Conservation (phyloP, 2,329 filamentous ascomycete genomes). For the Mycosphaerella sp. region DNA sequence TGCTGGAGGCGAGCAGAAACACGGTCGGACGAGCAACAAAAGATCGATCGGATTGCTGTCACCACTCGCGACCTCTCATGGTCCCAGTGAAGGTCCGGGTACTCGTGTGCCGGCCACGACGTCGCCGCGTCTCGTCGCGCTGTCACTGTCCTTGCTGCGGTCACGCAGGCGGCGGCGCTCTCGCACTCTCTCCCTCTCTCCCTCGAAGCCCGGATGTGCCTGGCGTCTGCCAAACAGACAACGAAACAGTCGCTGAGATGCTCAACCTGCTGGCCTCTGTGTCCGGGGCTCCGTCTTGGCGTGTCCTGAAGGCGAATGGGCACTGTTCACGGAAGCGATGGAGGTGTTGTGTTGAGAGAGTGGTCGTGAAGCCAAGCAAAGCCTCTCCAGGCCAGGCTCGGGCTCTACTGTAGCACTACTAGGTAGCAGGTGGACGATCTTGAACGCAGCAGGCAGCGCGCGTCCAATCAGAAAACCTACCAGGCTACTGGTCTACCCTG, state of each 20-base stretch:
- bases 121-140: not conserved
- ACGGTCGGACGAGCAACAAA: not conserved
- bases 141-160: conserved; percentile 6
- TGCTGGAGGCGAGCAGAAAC: conserved; percentile 8
- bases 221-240: conserved; percentile 19
- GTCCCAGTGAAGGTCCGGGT: no score
- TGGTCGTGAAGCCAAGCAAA: not conserved
- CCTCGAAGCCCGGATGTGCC: conserved; percentile 10
- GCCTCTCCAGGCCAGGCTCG: not conserved
- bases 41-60: no score
- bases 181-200: conserved; percentile 7
- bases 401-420: no score
- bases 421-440: not conserved
- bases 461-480: no score
- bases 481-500: no score
- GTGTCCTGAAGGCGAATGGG: conserved; percentile 5
- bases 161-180: conserved; percentile 8
- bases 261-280: conserved; percentile 5
- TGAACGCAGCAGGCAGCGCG: not conserved
- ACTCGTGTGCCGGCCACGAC: not conserved
- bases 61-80: not conserved
- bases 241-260: conserved; percentile 3
- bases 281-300: conserved; percentile 15
- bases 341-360: not conserved
- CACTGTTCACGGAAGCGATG: conserved; percentile 8